Evolutionary conservation across 768 basidiomycete species (phyloP), one percentile per base, ranked within the genome.

Genomic region (Kwoniella sp.): DNA sequence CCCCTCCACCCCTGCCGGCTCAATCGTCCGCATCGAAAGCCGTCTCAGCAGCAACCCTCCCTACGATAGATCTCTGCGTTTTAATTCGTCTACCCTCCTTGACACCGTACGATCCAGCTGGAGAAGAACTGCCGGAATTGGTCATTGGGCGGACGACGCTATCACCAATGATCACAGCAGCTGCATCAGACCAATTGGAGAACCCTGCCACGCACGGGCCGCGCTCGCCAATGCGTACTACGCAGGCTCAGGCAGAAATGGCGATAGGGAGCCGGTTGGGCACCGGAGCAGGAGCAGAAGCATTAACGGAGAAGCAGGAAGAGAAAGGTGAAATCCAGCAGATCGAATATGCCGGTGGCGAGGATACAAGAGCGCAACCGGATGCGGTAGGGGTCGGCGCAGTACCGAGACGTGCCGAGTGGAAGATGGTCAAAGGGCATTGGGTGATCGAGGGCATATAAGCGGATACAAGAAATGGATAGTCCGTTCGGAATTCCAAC

Each of bases 361-460:
- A 3, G 13, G 8, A 45, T 45, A 3, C 20, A 34, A 34, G n/a
- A n/a, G n/a, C n/a, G n/a, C n/a, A n/a, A n/a, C n/a, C 34, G 34
- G 13, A 34, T 34, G 13, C 13, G 13, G 41, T 20, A 11, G 41
- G 41, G 17, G 41, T 8, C 4, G 41, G 20, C 5, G 34, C 41
- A 17, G 41, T 20, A 20, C 5, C 11, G 3, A 45, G 41, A 45
- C 41, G 41, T 7, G 38, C 57, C 37, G 37, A 57, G 37, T 34
- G 37, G 22, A 41, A n/a, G 22, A 31, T 41, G 22, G 56, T 41
- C 12, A 23, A 8, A 57, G 55, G 55, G 25, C 34, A 57, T n/a
- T 65, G 63, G 63, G 25, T 48, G 13, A 59, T 65, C 23, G 63
- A 65, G 26, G 63, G 63, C 11, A 25, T 65, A 23, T 7, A 26